phyloP scores from a whole-genome alignment of 441 rosid genomes.

The Erodium moschatum region DNA sequence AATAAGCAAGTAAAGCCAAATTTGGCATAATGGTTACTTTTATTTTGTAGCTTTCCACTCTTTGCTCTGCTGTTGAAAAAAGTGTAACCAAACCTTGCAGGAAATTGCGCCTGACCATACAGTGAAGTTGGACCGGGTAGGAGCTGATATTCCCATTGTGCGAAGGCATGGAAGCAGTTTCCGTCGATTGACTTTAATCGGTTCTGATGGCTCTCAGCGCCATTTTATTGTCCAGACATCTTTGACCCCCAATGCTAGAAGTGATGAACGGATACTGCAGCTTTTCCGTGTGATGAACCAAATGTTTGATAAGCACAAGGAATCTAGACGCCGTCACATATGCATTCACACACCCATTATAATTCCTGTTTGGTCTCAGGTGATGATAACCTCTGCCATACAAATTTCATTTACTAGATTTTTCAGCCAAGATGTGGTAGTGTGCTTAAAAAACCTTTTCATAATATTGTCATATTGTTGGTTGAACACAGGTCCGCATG shows the following conservation, averaged over 20 bases:
- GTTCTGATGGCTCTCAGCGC: slow-evolving; percentile 93
- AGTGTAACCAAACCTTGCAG: slow-evolving; percentile 31
- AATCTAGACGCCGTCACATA: slow-evolving; percentile 84
- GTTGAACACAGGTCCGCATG: slow-evolving; percentile 72
- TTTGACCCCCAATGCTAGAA: slow-evolving; percentile 94
- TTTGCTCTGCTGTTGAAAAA: background rate
- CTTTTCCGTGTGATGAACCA: slow-evolving; percentile 97
- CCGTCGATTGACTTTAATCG: slow-evolving; percentile 88
- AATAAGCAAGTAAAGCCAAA: background rate
- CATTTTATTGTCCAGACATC: slow-evolving; percentile 97
- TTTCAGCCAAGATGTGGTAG: background rate
- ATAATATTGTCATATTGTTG: slow-evolving; percentile 4
- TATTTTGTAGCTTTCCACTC: background rate
- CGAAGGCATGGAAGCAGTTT: slow-evolving; percentile 99
- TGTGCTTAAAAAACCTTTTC: background rate
- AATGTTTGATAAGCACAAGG: slow-evolving; percentile 99
- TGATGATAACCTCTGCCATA: slow-evolving; percentile 19
- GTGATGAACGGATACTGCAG: slow-evolving; percentile 93
- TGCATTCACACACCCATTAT: slow-evolving; percentile 91
- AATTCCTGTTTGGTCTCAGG: slow-evolving; percentile 99
- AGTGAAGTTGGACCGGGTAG: slow-evolving; percentile 86
- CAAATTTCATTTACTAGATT: background rate
- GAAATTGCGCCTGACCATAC: slow-evolving; percentile 94
- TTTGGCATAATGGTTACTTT: background rate
- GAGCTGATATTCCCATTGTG: slow-evolving; percentile 95